These are phyloP conservation scores for Trypanosoma cruzi DNA, from an alignment of 208 protist genomes.

Conservation along the genomic window DNA sequence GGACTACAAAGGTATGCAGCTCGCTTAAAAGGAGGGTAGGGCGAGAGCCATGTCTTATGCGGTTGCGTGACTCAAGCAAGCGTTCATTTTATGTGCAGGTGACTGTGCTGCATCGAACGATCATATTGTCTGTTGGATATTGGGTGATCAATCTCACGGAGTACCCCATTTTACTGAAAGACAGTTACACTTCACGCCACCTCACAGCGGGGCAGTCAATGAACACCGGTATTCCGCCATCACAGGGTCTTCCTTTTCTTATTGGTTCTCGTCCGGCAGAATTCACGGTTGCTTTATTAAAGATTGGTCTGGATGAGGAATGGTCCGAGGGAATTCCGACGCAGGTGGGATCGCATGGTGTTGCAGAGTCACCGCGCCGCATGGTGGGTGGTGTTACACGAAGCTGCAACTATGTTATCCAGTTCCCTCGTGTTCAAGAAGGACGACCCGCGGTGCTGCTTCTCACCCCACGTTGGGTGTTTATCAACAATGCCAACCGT, in stretches of 20 bases:
- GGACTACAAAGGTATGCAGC: constrained; percentile 29
- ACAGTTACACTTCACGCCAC: constrained; percentile 44
- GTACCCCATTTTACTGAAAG: constrained; percentile 72
- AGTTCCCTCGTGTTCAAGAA: constrained; percentile 71
- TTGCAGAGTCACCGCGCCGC: constrained; percentile 48
- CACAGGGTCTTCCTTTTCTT: constrained; percentile 72
- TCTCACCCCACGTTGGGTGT: constrained; percentile 78
- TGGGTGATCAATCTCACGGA: constrained; percentile 85
- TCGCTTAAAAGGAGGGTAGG: constrained; percentile 48
- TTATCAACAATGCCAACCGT: constrained; percentile 71
- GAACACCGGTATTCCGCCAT: constrained; percentile 76
- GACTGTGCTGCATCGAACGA: constrained; percentile 58
- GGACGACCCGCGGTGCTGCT: constrained; percentile 62
- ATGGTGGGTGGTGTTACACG: constrained; percentile 41
- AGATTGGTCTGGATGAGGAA: constrained; percentile 64
- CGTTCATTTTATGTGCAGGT: constrained; percentile 71
- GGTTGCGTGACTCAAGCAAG: constrained; percentile 50
- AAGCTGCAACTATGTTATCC: constrained; percentile 82
- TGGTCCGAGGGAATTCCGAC: constrained; percentile 65
- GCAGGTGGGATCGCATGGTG: constrained; percentile 63
- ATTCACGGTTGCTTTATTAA: constrained; percentile 56
- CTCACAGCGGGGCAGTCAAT: constrained; percentile 57
- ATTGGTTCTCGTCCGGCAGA: constrained; percentile 60
- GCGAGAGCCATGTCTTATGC: constrained; percentile 54
- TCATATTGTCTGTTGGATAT: constrained; percentile 70